phyloP scores from a whole-genome alignment of 345 rosid genomes.

The Brassica rapa region DNA sequence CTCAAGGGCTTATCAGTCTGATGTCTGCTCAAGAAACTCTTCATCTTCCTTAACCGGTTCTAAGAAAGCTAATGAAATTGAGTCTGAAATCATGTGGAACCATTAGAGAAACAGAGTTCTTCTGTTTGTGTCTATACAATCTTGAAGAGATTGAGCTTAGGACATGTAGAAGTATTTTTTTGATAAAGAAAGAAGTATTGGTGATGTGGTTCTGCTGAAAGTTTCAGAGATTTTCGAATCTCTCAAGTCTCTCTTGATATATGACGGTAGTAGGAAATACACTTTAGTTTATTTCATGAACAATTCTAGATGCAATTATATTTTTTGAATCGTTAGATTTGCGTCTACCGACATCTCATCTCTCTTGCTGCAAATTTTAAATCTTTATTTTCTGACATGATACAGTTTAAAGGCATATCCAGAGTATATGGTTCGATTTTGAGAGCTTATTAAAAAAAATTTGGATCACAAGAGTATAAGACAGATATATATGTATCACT shows the following conservation, averaged over 20 bases:
- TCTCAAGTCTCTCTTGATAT: conserved; percentile 62
- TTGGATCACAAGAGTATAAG: no score
- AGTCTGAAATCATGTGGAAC: conserved; percentile 65
- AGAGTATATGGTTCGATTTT: no score
- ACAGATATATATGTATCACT: conserved; percentile 13
- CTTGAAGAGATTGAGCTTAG: conserved; percentile 68
- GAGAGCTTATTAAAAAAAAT: no score
- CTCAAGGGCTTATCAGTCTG: conserved; percentile 59
- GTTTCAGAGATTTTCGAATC: conserved; percentile 59
- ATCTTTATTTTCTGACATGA: conserved; percentile 57
- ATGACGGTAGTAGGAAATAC: conserved; percentile 79
- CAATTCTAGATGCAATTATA: conserved; percentile 44
- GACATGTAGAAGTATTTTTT: conserved; percentile 48
- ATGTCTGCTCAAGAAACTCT: conserved; percentile 29
- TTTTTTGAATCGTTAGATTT: background rate
- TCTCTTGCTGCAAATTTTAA: conserved; percentile 53
- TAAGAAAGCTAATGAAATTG: conserved; percentile 56
- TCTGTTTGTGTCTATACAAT: conserved; percentile 46
- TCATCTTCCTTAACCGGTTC: conserved; percentile 21
- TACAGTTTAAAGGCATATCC: conserved; percentile 51
- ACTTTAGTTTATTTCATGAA: conserved; percentile 68
- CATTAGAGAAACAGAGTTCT: conserved; percentile 64
- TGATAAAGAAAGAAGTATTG: conserved; percentile 32
- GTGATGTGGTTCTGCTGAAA: conserved; percentile 55
- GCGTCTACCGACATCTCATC: conserved; percentile 46